phyloP scores from a whole-genome alignment of 441 rosid species.

The Breynia disticha region DNA sequence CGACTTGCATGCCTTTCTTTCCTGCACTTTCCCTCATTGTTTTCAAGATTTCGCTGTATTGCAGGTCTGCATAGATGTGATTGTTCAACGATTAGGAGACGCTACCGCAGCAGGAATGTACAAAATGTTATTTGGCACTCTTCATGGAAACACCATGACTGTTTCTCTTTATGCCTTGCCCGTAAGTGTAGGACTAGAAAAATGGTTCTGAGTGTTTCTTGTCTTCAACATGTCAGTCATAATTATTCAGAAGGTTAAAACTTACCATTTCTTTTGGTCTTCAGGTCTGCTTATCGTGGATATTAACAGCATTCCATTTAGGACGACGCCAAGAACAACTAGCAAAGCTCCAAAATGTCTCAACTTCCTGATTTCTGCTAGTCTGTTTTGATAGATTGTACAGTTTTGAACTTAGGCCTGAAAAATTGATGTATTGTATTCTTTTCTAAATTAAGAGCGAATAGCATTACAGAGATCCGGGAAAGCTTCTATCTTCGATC shows the following conservation, averaged over 20 bases:
- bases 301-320: conserved; percentile 59
- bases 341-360: conserved; percentile 40
- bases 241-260: not conserved
- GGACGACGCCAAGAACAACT: conserved; percentile 71
- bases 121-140: conserved; percentile 55
- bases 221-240: too few species aligned
- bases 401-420: not conserved
- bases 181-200: conserved; percentile 26
- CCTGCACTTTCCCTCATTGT: too few species aligned
- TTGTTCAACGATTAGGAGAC: conserved; percentile 89
- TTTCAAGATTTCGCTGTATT: not conserved
- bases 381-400: not conserved
- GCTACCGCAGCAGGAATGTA: conserved; percentile 93
- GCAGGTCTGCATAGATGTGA: conserved; percentile 86
- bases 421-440: not conserved
- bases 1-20: too few species aligned
- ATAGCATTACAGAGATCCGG: too few species aligned
- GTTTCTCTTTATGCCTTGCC: conserved; percentile 76
- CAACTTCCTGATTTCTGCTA: conserved; percentile 20
- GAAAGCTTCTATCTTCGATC: too few species aligned
- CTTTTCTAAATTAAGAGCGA: not conserved
- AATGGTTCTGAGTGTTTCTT: too few species aligned
- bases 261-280: conserved; percentile 2
- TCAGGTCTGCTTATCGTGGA: conserved; percentile 73
- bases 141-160: conserved; percentile 55